A percentile compares a stretch with the other conserved stretches of the same genome.
phyloP scores from a whole-genome alignment of 2,329 filamentous ascomycete species.

The Sclerotinia borealis region DNA sequence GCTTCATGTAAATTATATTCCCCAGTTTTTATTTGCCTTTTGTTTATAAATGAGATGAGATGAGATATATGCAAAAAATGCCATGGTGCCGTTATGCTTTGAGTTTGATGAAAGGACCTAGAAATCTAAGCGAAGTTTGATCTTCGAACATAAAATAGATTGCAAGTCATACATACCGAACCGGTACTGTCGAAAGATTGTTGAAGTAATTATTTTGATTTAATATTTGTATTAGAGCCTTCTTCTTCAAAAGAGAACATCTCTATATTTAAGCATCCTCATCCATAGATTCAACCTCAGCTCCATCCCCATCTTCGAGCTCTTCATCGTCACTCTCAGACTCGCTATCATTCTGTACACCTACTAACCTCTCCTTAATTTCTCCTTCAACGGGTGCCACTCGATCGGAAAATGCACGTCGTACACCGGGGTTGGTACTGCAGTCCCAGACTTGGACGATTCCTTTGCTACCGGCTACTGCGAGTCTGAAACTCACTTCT shows the following conservation, averaged over 20 bases:
- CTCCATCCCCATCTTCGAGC: slow-evolving; percentile 49
- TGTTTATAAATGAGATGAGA: too few relatives aligned
- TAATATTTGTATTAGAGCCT: neutral
- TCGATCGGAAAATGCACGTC: slow-evolving; percentile 72
- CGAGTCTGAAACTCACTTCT: slow-evolving; percentile 85
- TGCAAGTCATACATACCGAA: too few relatives aligned
- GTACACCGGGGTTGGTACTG: slow-evolving; percentile 81
- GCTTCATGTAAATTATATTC: neutral
- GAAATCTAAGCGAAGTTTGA: neutral
- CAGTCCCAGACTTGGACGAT: slow-evolving; percentile 76
- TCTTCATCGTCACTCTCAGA: slow-evolving; percentile 51
- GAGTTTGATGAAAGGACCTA: too few relatives aligned
- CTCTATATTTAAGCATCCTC: slow-evolving; percentile 39
- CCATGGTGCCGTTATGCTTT: neutral
- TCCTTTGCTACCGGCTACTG: slow-evolving; percentile 92
- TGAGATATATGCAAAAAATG: neutral
- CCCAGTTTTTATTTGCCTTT: too few relatives aligned
- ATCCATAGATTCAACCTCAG: slow-evolving; percentile 49
- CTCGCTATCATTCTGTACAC: slow-evolving; percentile 56
- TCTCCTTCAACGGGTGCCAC: slow-evolving; percentile 56
- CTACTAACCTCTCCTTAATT: slow-evolving; percentile 71
- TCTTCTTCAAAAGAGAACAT: neutral
- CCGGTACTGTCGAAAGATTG: neutral
- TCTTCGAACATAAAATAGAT: neutral
- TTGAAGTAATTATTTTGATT: neutral